Evolutionary conservation across 495 filamentous ascomycete genomes (phyloP).

Genomic region (Penicillium malachiteum): DNA sequence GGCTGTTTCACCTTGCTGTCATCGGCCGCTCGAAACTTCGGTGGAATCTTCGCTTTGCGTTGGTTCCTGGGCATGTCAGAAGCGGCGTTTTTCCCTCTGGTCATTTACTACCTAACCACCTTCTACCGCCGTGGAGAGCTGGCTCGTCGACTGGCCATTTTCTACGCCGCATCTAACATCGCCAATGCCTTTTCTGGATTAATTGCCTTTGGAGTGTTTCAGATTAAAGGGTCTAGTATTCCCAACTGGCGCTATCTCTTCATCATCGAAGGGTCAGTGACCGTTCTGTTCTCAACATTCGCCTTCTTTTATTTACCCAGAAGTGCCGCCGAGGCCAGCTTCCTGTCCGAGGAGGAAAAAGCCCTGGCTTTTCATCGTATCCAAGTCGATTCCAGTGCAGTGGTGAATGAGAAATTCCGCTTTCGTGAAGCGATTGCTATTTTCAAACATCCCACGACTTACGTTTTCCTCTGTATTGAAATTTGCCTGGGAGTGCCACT

Average conservation of each 20-base stretch:
- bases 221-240: constrained; percentile 53
- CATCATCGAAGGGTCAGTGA: constrained; percentile 66
- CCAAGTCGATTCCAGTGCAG: constrained; percentile 64
- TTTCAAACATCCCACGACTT: constrained; percentile 59
- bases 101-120: constrained; percentile 54
- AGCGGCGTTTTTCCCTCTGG: constrained; percentile 68
- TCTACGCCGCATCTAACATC: constrained; percentile 71
- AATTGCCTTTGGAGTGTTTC: constrained; percentile 71
- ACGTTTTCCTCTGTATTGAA: constrained; percentile 63
- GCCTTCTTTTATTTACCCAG: constrained; percentile 66
- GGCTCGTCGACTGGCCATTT: constrained; percentile 69
- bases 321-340: constrained; percentile 58
- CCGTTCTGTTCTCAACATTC: constrained; percentile 62
- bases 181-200: constrained; percentile 70
- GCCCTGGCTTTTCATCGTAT: constrained; percentile 67
- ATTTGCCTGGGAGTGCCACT: constrained; percentile 72
- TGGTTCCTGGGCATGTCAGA: constrained; percentile 65
- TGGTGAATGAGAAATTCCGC: constrained; percentile 68
- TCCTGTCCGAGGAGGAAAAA: constrained; percentile 62
- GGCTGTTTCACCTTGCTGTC: constrained; percentile 56
- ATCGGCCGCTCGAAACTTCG: constrained; percentile 56
- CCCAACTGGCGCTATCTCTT: constrained; percentile 72
- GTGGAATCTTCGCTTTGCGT: constrained; percentile 56
- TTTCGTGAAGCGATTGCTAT: constrained; percentile 60
- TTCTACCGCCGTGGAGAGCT: constrained; percentile 76